Evolutionary conservation across 345 rosid genomes (phyloP), one percentile per base, ranked within the genome.

Genomic region (Streptanthus diversifolius): DNA sequence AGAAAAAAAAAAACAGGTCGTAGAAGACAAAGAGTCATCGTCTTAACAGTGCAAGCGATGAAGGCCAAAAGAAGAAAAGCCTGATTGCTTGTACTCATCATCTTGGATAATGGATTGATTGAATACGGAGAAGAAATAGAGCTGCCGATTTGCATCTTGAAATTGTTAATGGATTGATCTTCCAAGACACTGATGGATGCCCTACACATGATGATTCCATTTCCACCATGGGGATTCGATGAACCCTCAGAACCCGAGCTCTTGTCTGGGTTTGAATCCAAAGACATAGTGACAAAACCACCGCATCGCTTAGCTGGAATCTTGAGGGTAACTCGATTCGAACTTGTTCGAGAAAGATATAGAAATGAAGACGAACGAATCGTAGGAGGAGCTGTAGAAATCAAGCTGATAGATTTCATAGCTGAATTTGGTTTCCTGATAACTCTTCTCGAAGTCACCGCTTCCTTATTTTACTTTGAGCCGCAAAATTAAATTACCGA

Each of bases 61-160:
- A 95, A 95, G 22, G 95, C 64, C 41, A 87, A 63, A 51, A 91
- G 91, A 75, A 86, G 74, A 83, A 85, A 91, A 15, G 96, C 93
- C 60, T 91, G 93, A 73, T 88, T 95, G 47, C 73, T 76, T 71
- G 76, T 75, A 79, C 87, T 85, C 80, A 88, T 76, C 79, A 83
- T 75, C 80, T 83, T 82, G 1, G 80, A 77, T 29, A 80, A 62
- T 13, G 71, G 81, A 70, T 79, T 29, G 80, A 25, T 70, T 18
- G 85, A 76, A 19, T 15, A 63, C 30, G 86, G 92, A 66, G 81
- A 92, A 63, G 82, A 80, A 33, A 61, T 45, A 21, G 92, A 82
- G 49, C 62, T 77, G 2, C 89, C 87, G 15, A 85, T 85, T 69
- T 82, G 82, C 45, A 83, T 75, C 45, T 68, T 83, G 80, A 81